Conservation (phyloP, 225 moss, liverwort and hornwort species). For the Asterella californica region DNA sequence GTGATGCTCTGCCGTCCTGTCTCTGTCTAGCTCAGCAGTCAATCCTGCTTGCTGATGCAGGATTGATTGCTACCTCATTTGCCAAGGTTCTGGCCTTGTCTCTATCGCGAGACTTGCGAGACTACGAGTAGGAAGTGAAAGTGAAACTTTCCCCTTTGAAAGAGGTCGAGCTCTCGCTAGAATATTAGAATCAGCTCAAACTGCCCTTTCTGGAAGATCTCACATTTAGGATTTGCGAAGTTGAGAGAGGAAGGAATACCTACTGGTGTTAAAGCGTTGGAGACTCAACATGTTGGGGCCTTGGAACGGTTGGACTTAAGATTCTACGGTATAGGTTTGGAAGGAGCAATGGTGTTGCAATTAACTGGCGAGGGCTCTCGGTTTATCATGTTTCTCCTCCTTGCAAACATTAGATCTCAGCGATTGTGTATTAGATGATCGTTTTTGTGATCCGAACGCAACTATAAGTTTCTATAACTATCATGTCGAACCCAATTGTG, state of each 20-base stretch:
- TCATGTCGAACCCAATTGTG: too few species aligned
- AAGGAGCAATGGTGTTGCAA: background rate
- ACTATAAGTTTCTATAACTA: too few species aligned
- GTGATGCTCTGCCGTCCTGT: background rate
- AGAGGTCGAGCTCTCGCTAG: background rate
- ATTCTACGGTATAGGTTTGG: background rate
- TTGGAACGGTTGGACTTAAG: background rate
- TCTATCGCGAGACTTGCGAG: background rate
- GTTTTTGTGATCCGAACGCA: too few species aligned
- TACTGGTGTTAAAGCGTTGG: background rate
- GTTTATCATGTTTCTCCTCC: background rate
- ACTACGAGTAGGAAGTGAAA: background rate
- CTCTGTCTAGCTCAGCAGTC: background rate
- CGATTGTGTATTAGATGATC: too few species aligned
- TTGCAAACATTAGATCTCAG: too few species aligned
- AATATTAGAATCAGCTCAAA: background rate
- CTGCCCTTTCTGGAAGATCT: slow-evolving; percentile 5
- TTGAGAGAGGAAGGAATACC: background rate
- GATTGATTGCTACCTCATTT: background rate
- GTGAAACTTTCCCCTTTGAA: background rate
- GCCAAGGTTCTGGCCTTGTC: background rate
- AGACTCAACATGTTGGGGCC: background rate
- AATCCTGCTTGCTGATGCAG: background rate
- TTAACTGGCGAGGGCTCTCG: background rate
- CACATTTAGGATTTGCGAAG: background rate